Percentiles rank a stretch among this genome's conserved stretches.
These are phyloP conservation scores for Geotrichum ghanense DNA, from an alignment of 805 yeast genomes.

Conservation along the genomic window DNA sequence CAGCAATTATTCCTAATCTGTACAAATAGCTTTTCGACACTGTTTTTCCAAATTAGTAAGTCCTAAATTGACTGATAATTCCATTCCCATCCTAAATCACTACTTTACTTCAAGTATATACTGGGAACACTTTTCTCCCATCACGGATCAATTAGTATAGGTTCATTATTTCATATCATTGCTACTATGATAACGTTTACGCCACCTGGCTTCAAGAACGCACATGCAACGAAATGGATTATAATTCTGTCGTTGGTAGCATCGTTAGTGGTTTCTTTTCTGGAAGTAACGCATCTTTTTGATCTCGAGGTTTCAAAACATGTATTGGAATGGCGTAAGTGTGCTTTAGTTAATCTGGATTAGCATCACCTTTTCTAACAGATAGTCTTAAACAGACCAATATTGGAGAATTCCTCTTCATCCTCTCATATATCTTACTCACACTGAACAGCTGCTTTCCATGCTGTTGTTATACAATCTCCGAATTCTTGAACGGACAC, in stretches of 20 bases:
- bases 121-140: not conserved
- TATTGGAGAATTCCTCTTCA: slow-evolving; percentile 27
- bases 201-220: slow-evolving; percentile 28
- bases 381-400: slow-evolving; percentile 16
- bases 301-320: slow-evolving; percentile 26
- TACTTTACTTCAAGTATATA: not conserved
- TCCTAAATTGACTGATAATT: not conserved
- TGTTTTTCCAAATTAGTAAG: not conserved
- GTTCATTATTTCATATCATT: not conserved
- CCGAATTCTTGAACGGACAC: slow-evolving; percentile 27
- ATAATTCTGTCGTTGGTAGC: slow-evolving; percentile 16
- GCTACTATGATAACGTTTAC: slow-evolving; percentile 25
- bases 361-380: slow-evolving; percentile 5
- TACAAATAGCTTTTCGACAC: too few relatives aligned
- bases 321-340: slow-evolving; percentile 23
- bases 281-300: slow-evolving; percentile 28
- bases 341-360: too few relatives aligned
- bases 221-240: slow-evolving; percentile 26
- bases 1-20: too few relatives aligned
- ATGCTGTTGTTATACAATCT: slow-evolving; percentile 29
- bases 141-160: not conserved
- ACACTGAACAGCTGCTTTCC: slow-evolving; percentile 28
- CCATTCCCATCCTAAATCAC: not conserved
- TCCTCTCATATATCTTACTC: slow-evolving; percentile 22
- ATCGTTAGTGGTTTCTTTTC: slow-evolving; percentile 27